Evolutionary conservation across 208 protist species (phyloP), one percentile per base, ranked within the genome.

Genomic region (Crithidia acanthocephali): DNA sequence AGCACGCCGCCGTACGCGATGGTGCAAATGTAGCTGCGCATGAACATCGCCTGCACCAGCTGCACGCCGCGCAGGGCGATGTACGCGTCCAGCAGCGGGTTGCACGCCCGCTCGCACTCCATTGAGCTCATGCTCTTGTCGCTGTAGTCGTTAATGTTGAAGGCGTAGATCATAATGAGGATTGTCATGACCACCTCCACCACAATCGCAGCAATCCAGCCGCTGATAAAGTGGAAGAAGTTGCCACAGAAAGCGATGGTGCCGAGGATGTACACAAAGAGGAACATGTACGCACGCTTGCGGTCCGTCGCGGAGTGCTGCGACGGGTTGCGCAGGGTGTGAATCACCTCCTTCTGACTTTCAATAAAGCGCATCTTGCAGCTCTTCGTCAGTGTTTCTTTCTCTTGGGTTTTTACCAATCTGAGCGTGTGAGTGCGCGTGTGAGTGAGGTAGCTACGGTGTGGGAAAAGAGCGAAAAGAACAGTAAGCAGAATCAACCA

Each of bases 131-230:
- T 72, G 37, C 72, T 84, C 64, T 90, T 88, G 51, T 95, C 90
- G 47, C 81, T 84, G 66, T 90, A 93, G 71, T 95, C 90, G 28
- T 87, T 85, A 45, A 95, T 81, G 70, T 86, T 92, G 64, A 95
- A 86, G 51, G 86, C 83, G 58, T 90, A 93, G 27, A 93, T 86
- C 73, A 93, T 76, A 7, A 80, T 72, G 33, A 93, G 72, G 20
- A 95, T 86, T 27, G 86, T 57, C 80, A 87, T 83, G 32, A 92
- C 78, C 2, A 96, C 33, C 60, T 96, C 76, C 11, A 92, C 35
- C 3, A 93, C 57, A 23, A 83, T 79, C 11, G 74, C 67, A 4
- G 85, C 78, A 32, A 94, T 79, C 88, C 88, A 96, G 8, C 84
- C 85, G 50, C 81, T 92, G 56, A 96, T 84, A 64, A 93, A 94